These are phyloP conservation scores for Spinellus fusiger DNA, from an alignment of 192 early-diverging fungal species.

Conservation along the genomic window DNA sequence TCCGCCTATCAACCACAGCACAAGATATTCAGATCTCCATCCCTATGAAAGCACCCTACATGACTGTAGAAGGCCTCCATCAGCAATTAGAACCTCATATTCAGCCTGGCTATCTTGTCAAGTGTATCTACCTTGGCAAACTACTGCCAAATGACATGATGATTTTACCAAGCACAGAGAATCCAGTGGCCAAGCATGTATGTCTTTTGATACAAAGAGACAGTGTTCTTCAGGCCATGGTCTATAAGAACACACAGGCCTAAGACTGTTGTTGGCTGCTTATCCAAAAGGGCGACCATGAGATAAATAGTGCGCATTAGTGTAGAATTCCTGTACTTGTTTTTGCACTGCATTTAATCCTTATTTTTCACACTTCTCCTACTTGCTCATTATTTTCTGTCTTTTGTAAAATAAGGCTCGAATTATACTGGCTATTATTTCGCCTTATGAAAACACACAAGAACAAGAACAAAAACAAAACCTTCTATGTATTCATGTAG, in stretches of 20 bases:
- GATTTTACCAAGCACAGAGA: not conserved
- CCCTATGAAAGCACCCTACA: not conserved
- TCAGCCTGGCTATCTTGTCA: not conserved
- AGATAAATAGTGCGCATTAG: too few species aligned
- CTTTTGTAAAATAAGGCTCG: too few species aligned
- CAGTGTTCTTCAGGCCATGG: conserved; percentile 4
- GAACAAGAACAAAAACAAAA: too few species aligned
- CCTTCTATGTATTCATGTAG: too few species aligned
- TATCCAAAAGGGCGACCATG: too few species aligned
- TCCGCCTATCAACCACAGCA: conserved; percentile 1
- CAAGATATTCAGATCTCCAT: not conserved
- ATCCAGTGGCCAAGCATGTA: not conserved
- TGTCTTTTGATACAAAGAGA: not conserved
- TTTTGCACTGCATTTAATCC: too few species aligned
- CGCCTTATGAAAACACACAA: too few species aligned
- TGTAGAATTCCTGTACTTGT: too few species aligned
- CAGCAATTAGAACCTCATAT: conserved; percentile 1
- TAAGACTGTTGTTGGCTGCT: too few species aligned
- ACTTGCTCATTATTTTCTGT: too few species aligned
- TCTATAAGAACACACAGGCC: not conserved
- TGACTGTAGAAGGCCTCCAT: not conserved
- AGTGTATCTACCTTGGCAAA: not conserved
- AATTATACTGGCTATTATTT: too few species aligned
- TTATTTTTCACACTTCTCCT: too few species aligned
- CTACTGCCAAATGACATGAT: not conserved